Conservation (phyloP, 2,329 filamentous ascomycete genomes). For the Zasmidium citrigriseum region DNA sequence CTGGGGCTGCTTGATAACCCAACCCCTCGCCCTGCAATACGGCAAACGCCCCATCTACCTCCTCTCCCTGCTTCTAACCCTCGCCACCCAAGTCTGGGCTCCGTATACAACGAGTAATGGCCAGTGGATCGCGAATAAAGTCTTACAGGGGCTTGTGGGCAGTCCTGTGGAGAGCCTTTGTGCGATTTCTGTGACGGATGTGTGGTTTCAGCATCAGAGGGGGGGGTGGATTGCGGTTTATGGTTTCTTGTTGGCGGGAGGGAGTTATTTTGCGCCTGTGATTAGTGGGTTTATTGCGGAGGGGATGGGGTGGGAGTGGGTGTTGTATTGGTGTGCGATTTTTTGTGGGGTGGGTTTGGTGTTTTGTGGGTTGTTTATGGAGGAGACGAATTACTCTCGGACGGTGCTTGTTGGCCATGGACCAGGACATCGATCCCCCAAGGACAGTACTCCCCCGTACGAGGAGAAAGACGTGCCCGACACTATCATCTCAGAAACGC, state of each 20-base stretch:
- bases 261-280: conserved; percentile 41
- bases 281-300: conserved; percentile 54
- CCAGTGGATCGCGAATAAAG: conserved; percentile 48
- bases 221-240: conserved; percentile 33
- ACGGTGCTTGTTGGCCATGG: conserved; percentile 9
- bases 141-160: conserved; percentile 51
- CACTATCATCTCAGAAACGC: too few species aligned
- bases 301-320: conserved; percentile 53
- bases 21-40: conserved; percentile 55
- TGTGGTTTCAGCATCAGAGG: conserved; percentile 34
- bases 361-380: conserved; percentile 60
- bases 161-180: conserved; percentile 53
- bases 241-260: conserved; percentile 25
- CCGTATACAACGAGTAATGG: conserved; percentile 48
- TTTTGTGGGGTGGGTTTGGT: conserved; percentile 52
- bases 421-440: too few species aligned
- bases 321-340: conserved; percentile 55
- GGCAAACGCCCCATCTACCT: conserved; percentile 54
- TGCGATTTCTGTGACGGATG: conserved; percentile 36
- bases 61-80: conserved; percentile 42
- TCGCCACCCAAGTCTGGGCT: conserved; percentile 47
- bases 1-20: conserved; percentile 54
- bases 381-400: conserved; percentile 57
- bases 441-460: too few species aligned
- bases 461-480: neutral